Evolutionary conservation across 2,329 filamentous ascomycete genomes (phyloP), one percentile per base, ranked within the genome.

Genomic region (Epichloe glyceriae): DNA sequence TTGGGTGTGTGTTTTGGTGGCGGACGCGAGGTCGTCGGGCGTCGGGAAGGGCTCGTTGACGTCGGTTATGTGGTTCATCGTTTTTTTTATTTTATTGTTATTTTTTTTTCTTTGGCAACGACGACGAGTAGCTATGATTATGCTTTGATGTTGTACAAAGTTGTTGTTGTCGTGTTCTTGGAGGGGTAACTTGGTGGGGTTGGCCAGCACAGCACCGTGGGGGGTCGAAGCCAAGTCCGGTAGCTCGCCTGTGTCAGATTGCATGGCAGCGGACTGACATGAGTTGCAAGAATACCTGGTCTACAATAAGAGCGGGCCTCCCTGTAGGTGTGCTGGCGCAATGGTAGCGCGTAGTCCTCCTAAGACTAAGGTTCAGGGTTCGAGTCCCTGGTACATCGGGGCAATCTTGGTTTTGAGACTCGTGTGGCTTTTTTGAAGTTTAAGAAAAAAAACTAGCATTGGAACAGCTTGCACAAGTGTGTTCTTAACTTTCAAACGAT

Each of bases 1-100:
- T 60, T 86, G 81, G 3, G 66, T 67, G 66, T 81, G 75, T 20
- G 71, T 70, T 35, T 65, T 70, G 14, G 85, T 85, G 6, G 80
- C 76, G 46, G 71, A 69, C 8, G 70, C 65, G 56, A 79, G 67
- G 59, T 72, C 62, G 60, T 66, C 62, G 6, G 77, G 69, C 44
- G 70, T 71, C 12, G 79, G 78, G 60, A 73, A 82, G n/a, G 73
- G 72, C 60, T 81, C 75, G 60, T 75, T 69, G 40, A 65, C 57
- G 40, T 72, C 64, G 52, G 61, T 58, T 30, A 64, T 58, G 57
- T 73, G 68, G 49, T 68, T 70, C 65, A 70, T 70, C n/a, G 51
- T 60, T 11, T 15, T 41, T 22, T 33, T 19, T 20, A 3, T 12
- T 19, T 37, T 22, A 1, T 38, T 34, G 10, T 11, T 14, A 2